Conservation (phyloP, 1,139 yeast genomes). For the Taphrina communis region DNA sequence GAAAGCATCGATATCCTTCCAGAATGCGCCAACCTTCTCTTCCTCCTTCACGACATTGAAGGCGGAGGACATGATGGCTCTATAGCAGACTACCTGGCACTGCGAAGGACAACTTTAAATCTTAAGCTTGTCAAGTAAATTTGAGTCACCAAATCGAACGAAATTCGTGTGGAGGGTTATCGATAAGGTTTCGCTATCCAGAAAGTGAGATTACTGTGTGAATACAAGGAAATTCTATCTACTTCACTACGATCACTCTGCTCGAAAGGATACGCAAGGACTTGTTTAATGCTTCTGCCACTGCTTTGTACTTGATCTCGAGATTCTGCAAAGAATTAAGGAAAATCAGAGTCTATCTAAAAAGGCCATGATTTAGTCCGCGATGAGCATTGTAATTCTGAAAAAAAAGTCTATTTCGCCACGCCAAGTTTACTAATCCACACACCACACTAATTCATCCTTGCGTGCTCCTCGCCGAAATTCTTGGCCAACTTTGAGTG, state of each 20-base stretch:
- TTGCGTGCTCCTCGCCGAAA: slow-evolving; percentile 8
- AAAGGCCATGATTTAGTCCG: no score
- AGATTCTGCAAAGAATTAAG: no score
- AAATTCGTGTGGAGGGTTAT: slow-evolving; percentile 19
- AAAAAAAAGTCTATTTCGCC: no score
- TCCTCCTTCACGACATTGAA: slow-evolving; percentile 84
- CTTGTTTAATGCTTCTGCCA: no score
- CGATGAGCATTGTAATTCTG: no score
- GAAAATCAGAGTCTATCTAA: no score
- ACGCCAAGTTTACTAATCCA: no score
- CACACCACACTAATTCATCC: neutral
- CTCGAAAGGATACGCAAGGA: no score
- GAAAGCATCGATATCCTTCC: slow-evolving; percentile 94
- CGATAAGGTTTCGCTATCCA: slow-evolving; percentile 5
- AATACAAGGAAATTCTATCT: neutral
- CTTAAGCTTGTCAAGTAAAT: neutral
- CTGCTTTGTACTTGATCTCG: no score
- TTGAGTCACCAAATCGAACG: neutral
- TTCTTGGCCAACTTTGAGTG: slow-evolving; percentile 34
- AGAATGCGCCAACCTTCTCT: slow-evolving; percentile 73
- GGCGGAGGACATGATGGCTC: slow-evolving; percentile 21
- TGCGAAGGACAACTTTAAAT: neutral
- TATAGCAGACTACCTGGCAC: neutral
- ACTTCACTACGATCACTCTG: no score
- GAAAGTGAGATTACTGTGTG: neutral